Base-by-base conservation (phyloP, 108 stramenopile species). In the Asterionellopsis glacialis region DNA sequence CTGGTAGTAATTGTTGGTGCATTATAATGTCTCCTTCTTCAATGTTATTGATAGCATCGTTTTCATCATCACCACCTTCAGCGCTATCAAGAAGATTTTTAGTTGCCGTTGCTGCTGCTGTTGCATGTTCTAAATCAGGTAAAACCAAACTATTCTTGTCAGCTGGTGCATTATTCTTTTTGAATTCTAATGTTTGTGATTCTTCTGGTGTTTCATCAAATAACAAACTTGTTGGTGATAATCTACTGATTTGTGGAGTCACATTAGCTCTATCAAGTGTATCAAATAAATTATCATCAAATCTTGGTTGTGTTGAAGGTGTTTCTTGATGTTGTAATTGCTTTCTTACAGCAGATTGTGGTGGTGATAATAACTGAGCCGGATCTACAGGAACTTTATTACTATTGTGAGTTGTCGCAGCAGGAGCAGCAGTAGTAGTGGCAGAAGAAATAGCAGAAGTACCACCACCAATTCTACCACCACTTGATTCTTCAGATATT, bases 201-300 rank as follows among this genome's bases (percentile, higher is more conserved):
- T 1, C 23, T 1, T 53, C 52, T 9, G 27, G 24, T 26, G 52
- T 14, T 23, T 23, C 24, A 53, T 26, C 16, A 53, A 26, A 23
- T 10, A 53, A 23, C 25, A 53, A 15, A 26, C 25, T 22, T 26
- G 16, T 33, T 2, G 33, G 33, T 33, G 33, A 33, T 6, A 33
- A 4, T 53, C 25, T 53, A 26, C 3, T 53, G 24, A 15, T 14
- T 23, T 26, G 52, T 15, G 15, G 33, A 33, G 33, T 33, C 33
- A 33, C 33, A 33, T 33, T 33, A 7, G 33, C 33, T 7, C 63
- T 60, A 25, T 73, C 72, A 47, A 79, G 43, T 0, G 59, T 70
- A 9, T 44, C 47, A 61, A 79, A 79, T 23, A 67, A 72, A 39
- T 79, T 65, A 45, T 79, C 77, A 53, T 66, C 69, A 61, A 79